Percentiles rank a stretch among this genome's conserved stretches.
phyloP scores from a whole-genome alignment of 2,329 filamentous ascomycete genomes.

The Aspergillus clavatus region DNA sequence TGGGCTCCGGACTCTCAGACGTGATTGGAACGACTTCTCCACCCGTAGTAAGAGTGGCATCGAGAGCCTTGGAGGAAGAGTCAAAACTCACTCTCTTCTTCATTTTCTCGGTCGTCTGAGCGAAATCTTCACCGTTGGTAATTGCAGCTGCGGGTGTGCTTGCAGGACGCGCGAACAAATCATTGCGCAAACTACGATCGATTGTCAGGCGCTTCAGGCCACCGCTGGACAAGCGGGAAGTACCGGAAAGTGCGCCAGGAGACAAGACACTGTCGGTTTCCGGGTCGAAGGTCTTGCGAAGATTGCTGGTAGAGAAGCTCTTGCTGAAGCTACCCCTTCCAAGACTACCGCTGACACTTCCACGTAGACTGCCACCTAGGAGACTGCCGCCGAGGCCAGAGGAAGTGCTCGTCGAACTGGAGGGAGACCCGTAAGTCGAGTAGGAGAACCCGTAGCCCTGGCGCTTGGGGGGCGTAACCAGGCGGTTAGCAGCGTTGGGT shows the following conservation, averaged over 20 bases:
- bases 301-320: slow-evolving; percentile 81
- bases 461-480: slow-evolving; percentile 77
- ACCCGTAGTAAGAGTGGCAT: slow-evolving; percentile 28
- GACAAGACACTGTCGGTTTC: slow-evolving; percentile 77
- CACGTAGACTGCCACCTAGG: slow-evolving; percentile 39
- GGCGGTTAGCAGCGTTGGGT: slow-evolving; percentile 70
- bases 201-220: slow-evolving; percentile 89
- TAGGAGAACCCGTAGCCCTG: slow-evolving; percentile 86
- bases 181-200: slow-evolving; percentile 73
- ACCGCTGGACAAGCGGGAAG: slow-evolving; percentile 59
- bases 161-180: slow-evolving; percentile 49
- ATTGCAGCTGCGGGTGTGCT: slow-evolving; percentile 30
- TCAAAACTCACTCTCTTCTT: slow-evolving; percentile 94
- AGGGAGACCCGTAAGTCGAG: slow-evolving; percentile 82
- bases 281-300: slow-evolving; percentile 73
- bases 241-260: slow-evolving; percentile 76
- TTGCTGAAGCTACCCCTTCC: slow-evolving; percentile 67
- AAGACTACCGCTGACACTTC: slow-evolving; percentile 50
- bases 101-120: slow-evolving; percentile 28
- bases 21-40: slow-evolving; percentile 52
- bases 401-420: slow-evolving; percentile 64
- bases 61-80: slow-evolving; percentile 43
- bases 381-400: slow-evolving; percentile 63
- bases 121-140: slow-evolving; percentile 40
- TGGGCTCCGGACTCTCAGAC: slow-evolving; percentile 48